Percentiles rank a stretch among this genome's conserved stretches.
phyloP scores from a whole-genome alignment of 257 asterid species.

The Penstemon eatonii region DNA sequence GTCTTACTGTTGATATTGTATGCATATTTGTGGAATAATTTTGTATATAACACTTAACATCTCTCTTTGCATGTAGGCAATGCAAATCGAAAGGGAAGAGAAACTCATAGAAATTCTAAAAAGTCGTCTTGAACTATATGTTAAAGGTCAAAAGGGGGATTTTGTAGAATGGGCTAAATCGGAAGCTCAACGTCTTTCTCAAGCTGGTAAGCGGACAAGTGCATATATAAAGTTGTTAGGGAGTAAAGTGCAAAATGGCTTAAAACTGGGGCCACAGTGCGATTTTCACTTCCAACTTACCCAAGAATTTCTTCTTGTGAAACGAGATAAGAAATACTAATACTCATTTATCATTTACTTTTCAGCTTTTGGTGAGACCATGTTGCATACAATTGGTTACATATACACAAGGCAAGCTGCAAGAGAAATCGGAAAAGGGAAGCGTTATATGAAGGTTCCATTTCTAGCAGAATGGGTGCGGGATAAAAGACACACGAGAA shows the following conservation, averaged over 20 bases:
- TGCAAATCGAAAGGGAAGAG: slow-evolving; percentile 79
- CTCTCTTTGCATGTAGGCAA: slow-evolving; percentile 40
- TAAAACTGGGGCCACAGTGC: too few species aligned
- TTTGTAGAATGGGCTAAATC: slow-evolving; percentile 61
- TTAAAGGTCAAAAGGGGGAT: slow-evolving; percentile 57
- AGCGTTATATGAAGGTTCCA: slow-evolving; percentile 76
- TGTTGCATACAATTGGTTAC: slow-evolving; percentile 84
- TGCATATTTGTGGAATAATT: neutral
- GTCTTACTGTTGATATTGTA: slow-evolving; percentile 31
- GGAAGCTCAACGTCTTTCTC: slow-evolving; percentile 70
- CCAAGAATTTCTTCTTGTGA: too few species aligned
- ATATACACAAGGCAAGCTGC: slow-evolving; percentile 90
- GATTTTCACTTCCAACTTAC: too few species aligned
- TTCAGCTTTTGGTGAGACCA: slow-evolving; percentile 85
- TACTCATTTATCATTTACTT: slow-evolving; percentile 15
- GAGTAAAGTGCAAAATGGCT: too few species aligned
- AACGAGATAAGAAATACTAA: too few species aligned
- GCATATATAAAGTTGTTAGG: too few species aligned
- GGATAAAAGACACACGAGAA: slow-evolving; percentile 68
- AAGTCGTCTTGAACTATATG: slow-evolving; percentile 62
- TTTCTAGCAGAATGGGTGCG: slow-evolving; percentile 88
- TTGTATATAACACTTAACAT: slow-evolving; percentile 2
- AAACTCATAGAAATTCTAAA: slow-evolving; percentile 54
- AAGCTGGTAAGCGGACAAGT: slow-evolving; percentile 47
- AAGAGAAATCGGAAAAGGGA: slow-evolving; percentile 70